These are phyloP conservation scores for Hyphochytrium catenoides DNA, from an alignment of 352 stramenopile species.

Conservation along the genomic window DNA sequence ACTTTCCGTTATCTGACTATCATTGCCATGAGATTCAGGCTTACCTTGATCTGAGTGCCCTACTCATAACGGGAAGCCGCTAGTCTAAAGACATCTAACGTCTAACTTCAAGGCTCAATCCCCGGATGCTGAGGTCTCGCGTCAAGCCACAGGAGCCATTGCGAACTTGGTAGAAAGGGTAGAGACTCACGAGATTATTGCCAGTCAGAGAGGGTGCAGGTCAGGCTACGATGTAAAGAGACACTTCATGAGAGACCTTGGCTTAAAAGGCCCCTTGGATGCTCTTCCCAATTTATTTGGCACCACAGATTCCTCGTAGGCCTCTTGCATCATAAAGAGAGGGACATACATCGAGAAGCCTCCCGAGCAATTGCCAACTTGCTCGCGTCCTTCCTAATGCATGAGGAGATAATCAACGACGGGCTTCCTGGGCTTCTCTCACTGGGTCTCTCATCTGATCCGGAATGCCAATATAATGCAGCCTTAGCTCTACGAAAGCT, in stretches of 20 bases:
- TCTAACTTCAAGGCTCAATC: no score
- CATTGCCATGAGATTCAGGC: no score
- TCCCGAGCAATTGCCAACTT: slow-evolving; percentile 75
- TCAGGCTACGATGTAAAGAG: no score
- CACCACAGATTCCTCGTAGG: slow-evolving; percentile 24
- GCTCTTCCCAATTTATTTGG: no score
- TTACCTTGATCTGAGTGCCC: no score
- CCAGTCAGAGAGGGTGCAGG: slow-evolving; percentile 26
- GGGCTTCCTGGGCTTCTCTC: slow-evolving; percentile 67
- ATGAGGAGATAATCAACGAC: slow-evolving; percentile 66
- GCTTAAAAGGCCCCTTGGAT: slow-evolving; percentile 9
- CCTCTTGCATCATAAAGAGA: slow-evolving; percentile 47
- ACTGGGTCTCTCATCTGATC: slow-evolving; percentile 62
- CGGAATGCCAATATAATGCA: slow-evolving; percentile 82
- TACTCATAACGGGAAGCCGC: no score
- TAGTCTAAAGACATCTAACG: no score
- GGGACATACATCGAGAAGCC: slow-evolving; percentile 82
- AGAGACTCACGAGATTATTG: slow-evolving; percentile 73
- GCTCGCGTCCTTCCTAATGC: slow-evolving; percentile 71
- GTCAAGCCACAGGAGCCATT: slow-evolving; percentile 68
- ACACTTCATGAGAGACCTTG: slow-evolving; percentile 15
- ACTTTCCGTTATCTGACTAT: no score
- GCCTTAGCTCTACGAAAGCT: slow-evolving; percentile 82
- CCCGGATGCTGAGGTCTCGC: slow-evolving; percentile 67
- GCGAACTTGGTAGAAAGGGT: slow-evolving; percentile 83